These are phyloP conservation scores for Sphagnum tenellum DNA, from an alignment of 225 moss, liverwort and hornwort species.

Conservation along the genomic window DNA sequence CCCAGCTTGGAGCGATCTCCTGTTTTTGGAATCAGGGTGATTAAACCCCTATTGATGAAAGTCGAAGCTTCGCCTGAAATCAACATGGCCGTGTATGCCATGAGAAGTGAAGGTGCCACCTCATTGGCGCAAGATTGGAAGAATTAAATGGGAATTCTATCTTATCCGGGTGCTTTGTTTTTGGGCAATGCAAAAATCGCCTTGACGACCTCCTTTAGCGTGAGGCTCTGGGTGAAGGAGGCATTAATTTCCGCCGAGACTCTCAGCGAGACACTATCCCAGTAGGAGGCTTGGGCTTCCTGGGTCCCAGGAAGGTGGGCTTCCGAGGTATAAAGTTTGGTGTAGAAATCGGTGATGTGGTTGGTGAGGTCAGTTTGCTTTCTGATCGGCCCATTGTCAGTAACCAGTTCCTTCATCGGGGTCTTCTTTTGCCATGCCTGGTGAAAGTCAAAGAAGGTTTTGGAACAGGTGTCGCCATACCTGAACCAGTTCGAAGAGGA, in stretches of 20 bases:
- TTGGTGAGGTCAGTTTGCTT: not conserved
- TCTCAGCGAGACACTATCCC: not conserved
- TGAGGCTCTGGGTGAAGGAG: not conserved
- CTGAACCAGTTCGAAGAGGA: not conserved
- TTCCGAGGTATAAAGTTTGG: not conserved
- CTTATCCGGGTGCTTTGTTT: slow-evolving; percentile 2
- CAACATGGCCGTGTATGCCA: not conserved
- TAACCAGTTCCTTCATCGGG: not conserved
- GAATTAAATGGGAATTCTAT: slow-evolving; percentile 3
- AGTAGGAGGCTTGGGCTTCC: not conserved
- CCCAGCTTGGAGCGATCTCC: not conserved
- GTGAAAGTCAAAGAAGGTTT: not conserved
- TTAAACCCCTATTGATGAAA: not conserved
- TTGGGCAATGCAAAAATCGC: not conserved
- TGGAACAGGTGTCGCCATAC: not conserved
- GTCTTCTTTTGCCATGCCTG: not conserved
- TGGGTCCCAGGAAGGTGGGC: not conserved
- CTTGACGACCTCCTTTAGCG: not conserved
- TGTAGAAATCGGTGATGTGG: not conserved
- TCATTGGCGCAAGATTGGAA: not conserved
- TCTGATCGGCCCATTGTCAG: not conserved
- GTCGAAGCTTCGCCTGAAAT: not conserved
- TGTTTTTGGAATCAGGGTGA: slow-evolving; percentile 2
- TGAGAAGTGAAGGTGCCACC: not conserved
- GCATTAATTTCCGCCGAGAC: not conserved